These are phyloP conservation scores for Daldinia loculata DNA, from an alignment of 495 filamentous ascomycete genomes.

Conservation along the genomic window DNA sequence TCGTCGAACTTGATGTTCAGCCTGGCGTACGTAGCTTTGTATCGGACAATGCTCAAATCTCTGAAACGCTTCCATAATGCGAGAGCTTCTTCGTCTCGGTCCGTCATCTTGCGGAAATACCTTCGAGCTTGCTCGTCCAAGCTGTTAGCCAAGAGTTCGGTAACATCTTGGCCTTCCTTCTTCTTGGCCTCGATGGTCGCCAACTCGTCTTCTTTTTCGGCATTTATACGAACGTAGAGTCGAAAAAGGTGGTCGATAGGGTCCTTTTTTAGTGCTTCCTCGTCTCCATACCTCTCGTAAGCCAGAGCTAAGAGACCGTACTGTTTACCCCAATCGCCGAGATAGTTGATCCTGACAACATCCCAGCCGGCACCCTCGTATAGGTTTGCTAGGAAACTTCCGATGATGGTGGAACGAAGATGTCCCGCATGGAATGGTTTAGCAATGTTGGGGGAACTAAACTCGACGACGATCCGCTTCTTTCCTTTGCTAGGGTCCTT, in stretches of 20 bases:
- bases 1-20: constrained; percentile 94
- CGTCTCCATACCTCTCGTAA: constrained; percentile 67
- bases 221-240: constrained; percentile 70
- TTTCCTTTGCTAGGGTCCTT: constrained; percentile 73
- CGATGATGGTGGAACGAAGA: constrained; percentile 72
- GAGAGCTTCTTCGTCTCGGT: constrained; percentile 77
- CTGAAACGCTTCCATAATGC: constrained; percentile 88
- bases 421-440: constrained; percentile 76
- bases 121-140: constrained; percentile 70
- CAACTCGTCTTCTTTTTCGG: constrained; percentile 64
- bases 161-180: constrained; percentile 60
- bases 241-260: constrained; percentile 72
- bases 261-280: constrained; percentile 63
- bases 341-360: constrained; percentile 69
- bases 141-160: constrained; percentile 59
- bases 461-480: constrained; percentile 66
- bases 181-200: constrained; percentile 59
- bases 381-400: constrained; percentile 69
- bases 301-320: constrained; percentile 69
- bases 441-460: constrained; percentile 62
- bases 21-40: constrained; percentile 77
- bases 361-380: constrained; percentile 69
- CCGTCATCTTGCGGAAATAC: constrained; percentile 94
- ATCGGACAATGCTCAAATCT: constrained; percentile 86
- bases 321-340: constrained; percentile 75